These are phyloP conservation scores for Kodamaea anthophila DNA, from an alignment of 1,139 yeast genomes.

Conservation along the genomic window DNA sequence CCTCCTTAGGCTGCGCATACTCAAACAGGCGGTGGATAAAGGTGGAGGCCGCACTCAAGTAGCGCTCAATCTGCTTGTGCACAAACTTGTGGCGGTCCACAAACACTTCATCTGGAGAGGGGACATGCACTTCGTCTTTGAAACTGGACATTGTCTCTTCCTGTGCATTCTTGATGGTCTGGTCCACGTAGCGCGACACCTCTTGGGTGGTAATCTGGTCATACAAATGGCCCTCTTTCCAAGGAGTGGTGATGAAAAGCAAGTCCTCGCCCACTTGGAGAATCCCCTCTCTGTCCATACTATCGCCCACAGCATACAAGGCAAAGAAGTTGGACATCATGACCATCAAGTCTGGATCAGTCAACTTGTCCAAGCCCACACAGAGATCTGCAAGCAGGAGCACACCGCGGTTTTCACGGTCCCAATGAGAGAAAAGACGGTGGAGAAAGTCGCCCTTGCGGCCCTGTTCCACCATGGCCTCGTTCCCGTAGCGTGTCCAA, in stretches of 20 bases:
- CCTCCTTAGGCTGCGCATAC: conserved; percentile 67
- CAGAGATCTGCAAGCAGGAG: conserved; percentile 66
- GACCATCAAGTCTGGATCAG: conserved; percentile 72
- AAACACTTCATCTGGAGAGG: conserved; percentile 52
- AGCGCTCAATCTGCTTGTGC: conserved; percentile 71
- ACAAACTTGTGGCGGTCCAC: conserved; percentile 60
- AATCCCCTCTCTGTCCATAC: conserved; percentile 72
- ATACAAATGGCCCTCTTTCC: conserved; percentile 61
- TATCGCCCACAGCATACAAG: conserved; percentile 51
- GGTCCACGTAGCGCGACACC: conserved; percentile 62
- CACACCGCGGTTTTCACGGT: conserved; percentile 45
- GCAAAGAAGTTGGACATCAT: conserved; percentile 73
- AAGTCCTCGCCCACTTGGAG: conserved; percentile 83
- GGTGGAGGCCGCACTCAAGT: conserved; percentile 78
- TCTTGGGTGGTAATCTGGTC: conserved; percentile 56
- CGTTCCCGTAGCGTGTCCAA: conserved; percentile 47
- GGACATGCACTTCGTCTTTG: conserved; percentile 29
- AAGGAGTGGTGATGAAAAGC: conserved; percentile 74
- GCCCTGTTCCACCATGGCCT: conserved; percentile 20
- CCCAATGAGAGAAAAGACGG: conserved; percentile 70
- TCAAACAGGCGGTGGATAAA: conserved; percentile 87
- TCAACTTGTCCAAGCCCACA: conserved; percentile 62
- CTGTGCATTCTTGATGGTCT: conserved; percentile 39
- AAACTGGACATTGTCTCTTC: conserved; percentile 14
- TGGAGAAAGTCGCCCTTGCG: conserved; percentile 46